Evolutionary conservation across 805 yeast genomes (phyloP).

Genomic region (Candida sakaeoensis): DNA sequence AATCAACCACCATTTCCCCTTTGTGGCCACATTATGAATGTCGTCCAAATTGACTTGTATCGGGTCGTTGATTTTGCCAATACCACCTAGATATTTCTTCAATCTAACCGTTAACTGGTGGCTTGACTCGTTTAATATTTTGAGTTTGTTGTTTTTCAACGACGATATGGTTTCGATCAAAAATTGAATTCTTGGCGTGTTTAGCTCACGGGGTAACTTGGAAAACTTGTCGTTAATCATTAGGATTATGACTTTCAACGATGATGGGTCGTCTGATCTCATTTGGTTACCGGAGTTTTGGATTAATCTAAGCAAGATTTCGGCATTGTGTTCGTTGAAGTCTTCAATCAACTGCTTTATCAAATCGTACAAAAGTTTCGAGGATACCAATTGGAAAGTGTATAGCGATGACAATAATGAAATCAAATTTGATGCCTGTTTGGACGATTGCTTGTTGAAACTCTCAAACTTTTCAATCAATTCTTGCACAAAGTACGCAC

Average conservation of each 20-base stretch:
- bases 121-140: constrained; percentile 48
- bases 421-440: constrained; percentile 62
- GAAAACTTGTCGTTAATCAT: constrained; percentile 49
- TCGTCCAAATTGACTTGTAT: constrained; percentile 81
- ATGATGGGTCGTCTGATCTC: constrained; percentile 84
- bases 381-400: constrained; percentile 70
- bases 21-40: constrained; percentile 67
- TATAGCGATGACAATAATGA: constrained; percentile 74
- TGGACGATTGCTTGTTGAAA: constrained; percentile 28
- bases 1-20: constrained; percentile 98
- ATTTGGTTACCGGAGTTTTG: constrained; percentile 78
- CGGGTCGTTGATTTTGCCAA: constrained; percentile 59
- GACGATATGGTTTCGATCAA: constrained; percentile 81
- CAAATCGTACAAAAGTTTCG: constrained; percentile 74
- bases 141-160: constrained; percentile 80
- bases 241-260: constrained; percentile 74
- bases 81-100: constrained; percentile 58
- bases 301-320: constrained; percentile 66
- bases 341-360: constrained; percentile 51
- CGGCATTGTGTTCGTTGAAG: constrained; percentile 71
- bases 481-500: constrained; percentile 79
- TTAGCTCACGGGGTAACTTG: constrained; percentile 27
- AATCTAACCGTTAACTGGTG: constrained; percentile 53
- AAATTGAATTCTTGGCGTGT: constrained; percentile 69
- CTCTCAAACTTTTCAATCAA: constrained; percentile 67